Evolutionary conservation across 192 early-diverging fungal species (phyloP).

Genomic region (Coemansia guatemalensis): DNA sequence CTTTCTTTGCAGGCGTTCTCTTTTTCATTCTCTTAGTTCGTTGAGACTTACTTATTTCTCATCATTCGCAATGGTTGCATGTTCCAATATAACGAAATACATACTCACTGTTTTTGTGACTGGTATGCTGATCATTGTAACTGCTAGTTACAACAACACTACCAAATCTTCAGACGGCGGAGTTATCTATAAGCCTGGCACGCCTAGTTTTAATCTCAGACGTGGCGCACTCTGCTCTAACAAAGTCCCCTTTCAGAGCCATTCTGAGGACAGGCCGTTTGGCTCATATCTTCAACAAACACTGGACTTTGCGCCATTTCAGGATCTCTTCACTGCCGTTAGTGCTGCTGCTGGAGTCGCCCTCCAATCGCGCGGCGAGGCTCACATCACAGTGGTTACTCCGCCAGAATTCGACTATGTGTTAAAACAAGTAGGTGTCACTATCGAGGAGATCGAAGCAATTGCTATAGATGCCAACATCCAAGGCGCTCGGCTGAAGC

Average conservation of each 20-base stretch:
- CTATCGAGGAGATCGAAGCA: conserved; percentile 63
- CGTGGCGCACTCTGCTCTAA: conserved; percentile 41
- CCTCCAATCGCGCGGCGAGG: conserved; percentile 58
- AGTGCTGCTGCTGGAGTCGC: conserved; percentile 45
- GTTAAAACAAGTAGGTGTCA: conserved; percentile 58
- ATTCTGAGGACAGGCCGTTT: conserved; percentile 32
- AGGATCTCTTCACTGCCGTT: conserved; percentile 53
- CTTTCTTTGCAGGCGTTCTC: too few relatives aligned
- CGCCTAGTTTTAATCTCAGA: conserved; percentile 37
- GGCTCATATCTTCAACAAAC: conserved; percentile 61
- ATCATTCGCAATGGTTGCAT: background rate
- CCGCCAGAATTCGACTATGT: conserved; percentile 65
- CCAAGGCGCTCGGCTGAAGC: conserved; percentile 55
- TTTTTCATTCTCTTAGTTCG: too few relatives aligned
- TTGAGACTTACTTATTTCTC: too few relatives aligned
- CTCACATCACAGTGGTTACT: conserved; percentile 69
- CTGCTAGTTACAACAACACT: background rate
- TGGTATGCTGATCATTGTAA: background rate
- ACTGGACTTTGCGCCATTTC: conserved; percentile 58
- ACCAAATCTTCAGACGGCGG: background rate
- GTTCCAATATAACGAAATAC: background rate
- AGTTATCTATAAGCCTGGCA: conserved; percentile 39
- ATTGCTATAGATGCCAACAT: conserved; percentile 57
- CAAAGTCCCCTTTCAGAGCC: conserved; percentile 52
- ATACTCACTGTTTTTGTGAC: background rate